A percentile compares a stretch with the other conserved stretches of the same genome.
Evolutionary conservation across 169 alveolate genomes (phyloP).

Genomic region (Toxoplasma gondii): DNA sequence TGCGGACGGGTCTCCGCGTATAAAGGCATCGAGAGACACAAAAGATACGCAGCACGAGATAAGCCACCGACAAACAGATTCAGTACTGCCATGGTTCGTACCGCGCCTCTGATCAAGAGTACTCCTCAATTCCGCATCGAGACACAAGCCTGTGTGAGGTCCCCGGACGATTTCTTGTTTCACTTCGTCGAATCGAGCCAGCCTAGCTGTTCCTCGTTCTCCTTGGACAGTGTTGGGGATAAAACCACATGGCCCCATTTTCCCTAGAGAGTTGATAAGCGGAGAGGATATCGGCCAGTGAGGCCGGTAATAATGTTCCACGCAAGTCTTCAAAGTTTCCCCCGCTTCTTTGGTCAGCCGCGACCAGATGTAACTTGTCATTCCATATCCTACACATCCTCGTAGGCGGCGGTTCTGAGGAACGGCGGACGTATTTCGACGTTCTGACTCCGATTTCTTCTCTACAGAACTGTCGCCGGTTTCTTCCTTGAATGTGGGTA

Average conservation of each 20-base stretch:
- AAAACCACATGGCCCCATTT: conserved; percentile 22
- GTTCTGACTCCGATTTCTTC: neutral
- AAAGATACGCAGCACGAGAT: neutral
- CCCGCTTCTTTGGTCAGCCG: neutral
- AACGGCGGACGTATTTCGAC: neutral
- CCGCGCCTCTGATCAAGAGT: conserved; percentile 2
- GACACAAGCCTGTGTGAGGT: conserved; percentile 13
- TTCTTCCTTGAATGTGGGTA: neutral
- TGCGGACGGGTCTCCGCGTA: neutral
- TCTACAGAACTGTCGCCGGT: neutral
- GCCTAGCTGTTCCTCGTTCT: conserved; percentile 14
- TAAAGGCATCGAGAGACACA: neutral
- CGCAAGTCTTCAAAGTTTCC: neutral
- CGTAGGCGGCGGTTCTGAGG: conserved; percentile 13
- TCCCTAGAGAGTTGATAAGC: neutral
- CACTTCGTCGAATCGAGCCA: conserved; percentile 8
- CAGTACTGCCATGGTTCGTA: neutral
- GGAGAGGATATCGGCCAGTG: conserved; percentile 21
- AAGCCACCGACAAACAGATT: neutral
- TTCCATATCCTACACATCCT: conserved; percentile 25
- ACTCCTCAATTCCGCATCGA: conserved; percentile 22
- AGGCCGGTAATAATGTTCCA: conserved; percentile 19
- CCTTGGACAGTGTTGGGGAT: conserved; percentile 27
- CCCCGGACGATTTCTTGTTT: neutral
- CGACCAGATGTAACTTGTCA: neutral